Base-by-base conservation (phyloP, 805 yeast species). In the Cyberlindnera xylosilytica region DNA sequence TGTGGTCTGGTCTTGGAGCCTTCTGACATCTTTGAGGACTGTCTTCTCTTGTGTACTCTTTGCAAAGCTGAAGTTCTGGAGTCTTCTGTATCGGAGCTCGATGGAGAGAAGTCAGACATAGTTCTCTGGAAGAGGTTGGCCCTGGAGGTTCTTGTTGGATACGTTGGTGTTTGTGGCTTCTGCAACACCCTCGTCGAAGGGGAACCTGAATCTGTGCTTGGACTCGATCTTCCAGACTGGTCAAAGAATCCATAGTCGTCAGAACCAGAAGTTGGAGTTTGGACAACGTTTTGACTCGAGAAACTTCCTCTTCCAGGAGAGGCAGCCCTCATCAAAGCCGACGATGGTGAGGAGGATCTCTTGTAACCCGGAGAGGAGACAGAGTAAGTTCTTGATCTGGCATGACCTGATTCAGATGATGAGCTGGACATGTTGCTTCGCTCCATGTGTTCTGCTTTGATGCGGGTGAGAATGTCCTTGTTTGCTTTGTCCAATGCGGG, bases 401-500 rank as follows among this genome's bases (percentile, higher is more conserved):
- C 35, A 31, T 41, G 41, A 6, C 54, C 56, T 2, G 62, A 57
- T 4, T 58, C 62, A 4, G 73, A 65, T 0, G 72, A 65, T 6
- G 69, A 62, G 20, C 66, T 62, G 3, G 65, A 60, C 16, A 60
- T 51, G 16, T 71, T 67, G n/a, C 63, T 58, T 43, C 68, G 70
- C 30, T 62, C 62, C 50, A 82, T 51, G 61, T 87, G 95, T 60
- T 91, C 98, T 23, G 73, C 82, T 56, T 89, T 86, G 58, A 93
- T 74, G 49, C 96, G 70, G 56, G 87, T 86, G 49, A 93, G 88
- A 12, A 86, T 90, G 64, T 90, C 97, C 57, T 87, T 88, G 58
- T 93, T 93, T 8, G 96, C 97, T 54, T 85, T 86, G 53, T 93
- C 98, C 42, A 95, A 72, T 6, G 93, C 93, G 4, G 91, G 82